These are phyloP conservation scores for Aureobasidium sp. DNA, from an alignment of 2,329 filamentous ascomycete species.

Conservation along the genomic window DNA sequence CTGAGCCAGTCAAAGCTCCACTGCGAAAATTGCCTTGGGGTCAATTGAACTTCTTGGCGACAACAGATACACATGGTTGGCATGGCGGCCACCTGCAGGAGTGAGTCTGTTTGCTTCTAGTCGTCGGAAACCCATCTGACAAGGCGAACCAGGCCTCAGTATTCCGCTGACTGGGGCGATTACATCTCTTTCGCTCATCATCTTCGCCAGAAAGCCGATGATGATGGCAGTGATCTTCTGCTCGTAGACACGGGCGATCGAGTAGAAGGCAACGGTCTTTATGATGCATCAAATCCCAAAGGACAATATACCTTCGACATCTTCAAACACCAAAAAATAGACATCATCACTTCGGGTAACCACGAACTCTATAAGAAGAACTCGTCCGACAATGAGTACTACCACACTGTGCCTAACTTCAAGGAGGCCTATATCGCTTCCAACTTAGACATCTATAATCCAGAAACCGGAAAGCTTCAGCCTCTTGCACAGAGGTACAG, in stretches of 20 bases:
- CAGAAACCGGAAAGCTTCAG: constrained; percentile 59
- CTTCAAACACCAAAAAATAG: constrained; percentile 71
- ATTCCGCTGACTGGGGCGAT: constrained; percentile 95
- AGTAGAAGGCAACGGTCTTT: constrained; percentile 89
- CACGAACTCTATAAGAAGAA: constrained; percentile 86
- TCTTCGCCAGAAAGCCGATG: constrained; percentile 70
- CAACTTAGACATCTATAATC: constrained; percentile 82
- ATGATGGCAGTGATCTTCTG: constrained; percentile 73
- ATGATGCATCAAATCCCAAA: constrained; percentile 81
- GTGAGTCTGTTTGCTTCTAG: constrained; percentile 39
- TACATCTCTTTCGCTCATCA: constrained; percentile 89
- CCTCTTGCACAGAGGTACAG: constrained; percentile 76
- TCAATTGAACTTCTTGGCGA: constrained; percentile 91
- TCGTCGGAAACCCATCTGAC: background rate
- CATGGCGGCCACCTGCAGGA: constrained; percentile 88
- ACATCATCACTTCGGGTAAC: constrained; percentile 82
- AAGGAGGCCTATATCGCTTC: constrained; percentile 76
- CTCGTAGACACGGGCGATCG: constrained; percentile 93
- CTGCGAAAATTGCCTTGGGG: constrained; percentile 82
- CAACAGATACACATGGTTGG: constrained; percentile 93
- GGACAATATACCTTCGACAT: constrained; percentile 86
- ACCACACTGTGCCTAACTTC: constrained; percentile 76
- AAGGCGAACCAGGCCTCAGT: constrained; percentile 59
- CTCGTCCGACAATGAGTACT: constrained; percentile 70
- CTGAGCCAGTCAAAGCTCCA: constrained; percentile 68